phyloP scores from a whole-genome alignment of 78 protist genomes.

The Dictyostelium citrinum region DNA sequence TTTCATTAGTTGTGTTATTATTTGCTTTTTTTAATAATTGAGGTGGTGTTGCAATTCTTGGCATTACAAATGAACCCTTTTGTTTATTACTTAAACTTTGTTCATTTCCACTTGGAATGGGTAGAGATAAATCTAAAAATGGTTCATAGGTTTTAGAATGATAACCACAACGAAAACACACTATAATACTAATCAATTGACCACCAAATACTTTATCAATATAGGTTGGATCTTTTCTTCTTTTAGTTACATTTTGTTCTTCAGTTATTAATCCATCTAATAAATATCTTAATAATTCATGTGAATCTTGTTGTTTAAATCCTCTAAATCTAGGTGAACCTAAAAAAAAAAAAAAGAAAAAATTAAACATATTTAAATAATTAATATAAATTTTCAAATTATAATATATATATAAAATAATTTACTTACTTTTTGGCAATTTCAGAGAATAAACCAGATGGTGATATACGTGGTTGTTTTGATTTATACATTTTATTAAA shows the following conservation, averaged over 20 bases:
- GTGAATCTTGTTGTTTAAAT: conserved; percentile 78
- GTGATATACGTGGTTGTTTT: conserved; percentile 9
- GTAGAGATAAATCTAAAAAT: conserved; percentile 71
- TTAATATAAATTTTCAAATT: no score
- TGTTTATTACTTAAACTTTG: background rate
- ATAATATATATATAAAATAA: background rate
- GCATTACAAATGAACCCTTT: background rate
- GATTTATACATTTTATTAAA: conserved; percentile 47
- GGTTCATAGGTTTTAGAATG: conserved; percentile 54
- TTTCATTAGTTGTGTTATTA: background rate
- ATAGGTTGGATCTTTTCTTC: conserved; percentile 60
- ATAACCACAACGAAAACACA: conserved; percentile 67
- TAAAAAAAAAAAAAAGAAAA: no score
- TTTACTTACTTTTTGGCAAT: conserved; percentile 49
- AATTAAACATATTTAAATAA: no score
- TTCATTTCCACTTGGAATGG: conserved; percentile 16
- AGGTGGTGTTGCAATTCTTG: conserved; percentile 22
- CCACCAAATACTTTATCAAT: conserved; percentile 76
- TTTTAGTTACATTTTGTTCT: conserved; percentile 32
- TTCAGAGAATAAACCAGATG: conserved; percentile 46
- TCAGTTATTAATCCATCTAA: conserved; percentile 73
- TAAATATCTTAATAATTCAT: conserved; percentile 57
- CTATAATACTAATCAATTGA: conserved; percentile 45
- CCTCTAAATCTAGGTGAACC: conserved; percentile 82
- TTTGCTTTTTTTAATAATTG: background rate